Evolutionary conservation across 2,329 filamentous ascomycete genomes (phyloP).

Genomic region (Colletotrichum coccodes): DNA sequence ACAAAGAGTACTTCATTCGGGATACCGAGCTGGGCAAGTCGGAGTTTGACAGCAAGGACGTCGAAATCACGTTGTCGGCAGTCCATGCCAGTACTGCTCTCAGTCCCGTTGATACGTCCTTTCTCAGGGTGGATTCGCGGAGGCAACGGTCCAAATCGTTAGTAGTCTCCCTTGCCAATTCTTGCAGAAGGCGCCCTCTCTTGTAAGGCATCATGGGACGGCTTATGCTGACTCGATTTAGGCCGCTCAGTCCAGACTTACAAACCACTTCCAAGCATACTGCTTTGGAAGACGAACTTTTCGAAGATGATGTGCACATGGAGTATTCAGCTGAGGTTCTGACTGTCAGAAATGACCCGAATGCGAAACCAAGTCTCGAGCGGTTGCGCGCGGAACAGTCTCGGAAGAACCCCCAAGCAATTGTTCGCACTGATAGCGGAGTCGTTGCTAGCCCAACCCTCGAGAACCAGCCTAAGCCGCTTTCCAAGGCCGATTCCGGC

Average conservation of each 20-base stretch:
- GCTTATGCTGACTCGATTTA: slow-evolving; percentile 45
- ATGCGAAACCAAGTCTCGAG: slow-evolving; percentile 50
- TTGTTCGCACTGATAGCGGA: slow-evolving; percentile 59
- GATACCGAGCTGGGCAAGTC: background rate
- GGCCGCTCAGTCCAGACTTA: slow-evolving; percentile 44
- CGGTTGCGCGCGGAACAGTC: slow-evolving; percentile 33
- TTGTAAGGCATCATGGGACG: slow-evolving; percentile 37
- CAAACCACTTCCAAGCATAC: slow-evolving; percentile 59
- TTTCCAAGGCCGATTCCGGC: slow-evolving; percentile 69
- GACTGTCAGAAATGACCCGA: slow-evolving; percentile 54
- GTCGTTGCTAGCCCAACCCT: slow-evolving; percentile 57
- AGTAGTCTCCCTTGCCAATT: slow-evolving; percentile 18
- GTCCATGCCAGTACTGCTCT: slow-evolving; percentile 6
- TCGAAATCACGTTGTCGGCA: slow-evolving; percentile 1
- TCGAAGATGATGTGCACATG: slow-evolving; percentile 48
- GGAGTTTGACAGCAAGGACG: background rate
- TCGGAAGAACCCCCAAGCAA: slow-evolving; percentile 36
- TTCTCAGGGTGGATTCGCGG: background rate
- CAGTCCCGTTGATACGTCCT: slow-evolving; percentile 21
- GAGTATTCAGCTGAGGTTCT: slow-evolving; percentile 51
- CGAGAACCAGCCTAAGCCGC: slow-evolving; percentile 49
- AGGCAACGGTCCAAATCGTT: slow-evolving; percentile 7
- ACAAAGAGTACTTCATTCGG: background rate
- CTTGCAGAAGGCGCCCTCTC: slow-evolving; percentile 6
- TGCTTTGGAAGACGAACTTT: slow-evolving; percentile 59